phyloP scores from a whole-genome alignment of 768 basidiomycete species.

The Pisolithus microcarpus region DNA sequence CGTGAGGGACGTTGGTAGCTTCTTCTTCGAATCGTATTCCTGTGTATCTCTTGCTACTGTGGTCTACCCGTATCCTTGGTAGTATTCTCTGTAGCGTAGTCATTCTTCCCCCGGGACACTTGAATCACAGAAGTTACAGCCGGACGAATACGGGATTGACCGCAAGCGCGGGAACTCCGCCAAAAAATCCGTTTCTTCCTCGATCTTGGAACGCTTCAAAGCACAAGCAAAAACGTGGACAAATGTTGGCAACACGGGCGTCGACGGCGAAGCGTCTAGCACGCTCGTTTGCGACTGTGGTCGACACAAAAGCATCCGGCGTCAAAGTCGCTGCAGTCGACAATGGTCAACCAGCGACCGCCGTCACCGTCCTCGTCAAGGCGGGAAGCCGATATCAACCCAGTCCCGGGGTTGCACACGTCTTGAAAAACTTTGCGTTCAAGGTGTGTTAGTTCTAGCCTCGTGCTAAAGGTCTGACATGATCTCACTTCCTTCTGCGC shows the following conservation, averaged over 20 bases:
- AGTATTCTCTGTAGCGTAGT: no score
- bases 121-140: no score
- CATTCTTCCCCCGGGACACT: no score
- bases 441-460: slow-evolving; percentile 52
- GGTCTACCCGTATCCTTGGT: no score
- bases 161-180: not conserved
- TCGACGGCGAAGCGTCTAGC: slow-evolving; percentile 52
- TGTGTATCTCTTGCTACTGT: no score
- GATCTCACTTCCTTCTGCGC: not conserved
- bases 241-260: slow-evolving; percentile 58
- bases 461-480: not conserved
- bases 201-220: not conserved
- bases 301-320: slow-evolving; percentile 55
- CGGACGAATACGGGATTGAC: not conserved
- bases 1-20: no score
- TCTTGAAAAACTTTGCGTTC: slow-evolving; percentile 97
- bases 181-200: not conserved
- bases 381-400: slow-evolving; percentile 87
- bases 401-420: slow-evolving; percentile 86
- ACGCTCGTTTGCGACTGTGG: slow-evolving; percentile 77
- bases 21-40: no score
- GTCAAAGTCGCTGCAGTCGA: slow-evolving; percentile 85
- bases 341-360: slow-evolving; percentile 73
- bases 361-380: slow-evolving; percentile 86
- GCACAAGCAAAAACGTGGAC: slow-evolving; percentile 24